Evolutionary conservation across 1,284 basidiomycete species (phyloP).

Genomic region (Omphalotus olearius): DNA sequence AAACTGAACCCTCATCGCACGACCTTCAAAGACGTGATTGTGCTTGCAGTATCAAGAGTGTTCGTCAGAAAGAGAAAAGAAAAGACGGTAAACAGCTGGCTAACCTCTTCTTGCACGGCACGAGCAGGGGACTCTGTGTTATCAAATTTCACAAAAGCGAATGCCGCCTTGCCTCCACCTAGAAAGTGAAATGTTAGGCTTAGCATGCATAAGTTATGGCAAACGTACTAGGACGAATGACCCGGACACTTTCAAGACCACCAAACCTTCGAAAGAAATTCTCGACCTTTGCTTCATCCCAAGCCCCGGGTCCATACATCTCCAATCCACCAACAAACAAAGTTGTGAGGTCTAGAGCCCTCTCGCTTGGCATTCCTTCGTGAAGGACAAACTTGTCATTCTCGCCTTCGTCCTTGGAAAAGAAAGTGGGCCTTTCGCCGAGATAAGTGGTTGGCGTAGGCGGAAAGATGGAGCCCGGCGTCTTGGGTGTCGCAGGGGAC

Average conservation of each 20-base stretch:
- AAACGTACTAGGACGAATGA: conserved; percentile 57
- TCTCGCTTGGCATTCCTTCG: conserved; percentile 20
- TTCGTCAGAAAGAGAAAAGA: conserved; percentile 7
- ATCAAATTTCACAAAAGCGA: conserved; percentile 71
- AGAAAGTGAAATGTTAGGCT: conserved; percentile 5
- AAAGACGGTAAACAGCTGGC: conserved; percentile 10
- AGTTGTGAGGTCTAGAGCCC: conserved; percentile 56
- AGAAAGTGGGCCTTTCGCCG: conserved; percentile 26
- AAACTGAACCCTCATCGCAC: conserved; percentile 67
- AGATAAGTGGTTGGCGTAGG: conserved; percentile 37
- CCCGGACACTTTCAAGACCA: conserved; percentile 55
- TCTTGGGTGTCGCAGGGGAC: conserved; percentile 47
- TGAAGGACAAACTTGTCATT: conserved; percentile 18
- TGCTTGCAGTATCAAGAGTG: conserved; percentile 39
- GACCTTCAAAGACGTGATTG: conserved; percentile 61
- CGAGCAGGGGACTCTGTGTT: conserved; percentile 53
- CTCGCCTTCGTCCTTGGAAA: conserved; percentile 21
- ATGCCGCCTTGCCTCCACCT: conserved; percentile 61
- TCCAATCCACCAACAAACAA: conserved; percentile 75
- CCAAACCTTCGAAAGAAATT: conserved; percentile 59
- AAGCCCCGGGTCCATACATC: conserved; percentile 53
- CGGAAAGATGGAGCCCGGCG: conserved; percentile 41
- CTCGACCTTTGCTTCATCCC: conserved; percentile 61
- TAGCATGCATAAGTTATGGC: not conserved
- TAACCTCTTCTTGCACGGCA: conserved; percentile 61